Evolutionary conservation across 345 rosid species (phyloP).

Genomic region (Gynandropsis gynandra): DNA sequence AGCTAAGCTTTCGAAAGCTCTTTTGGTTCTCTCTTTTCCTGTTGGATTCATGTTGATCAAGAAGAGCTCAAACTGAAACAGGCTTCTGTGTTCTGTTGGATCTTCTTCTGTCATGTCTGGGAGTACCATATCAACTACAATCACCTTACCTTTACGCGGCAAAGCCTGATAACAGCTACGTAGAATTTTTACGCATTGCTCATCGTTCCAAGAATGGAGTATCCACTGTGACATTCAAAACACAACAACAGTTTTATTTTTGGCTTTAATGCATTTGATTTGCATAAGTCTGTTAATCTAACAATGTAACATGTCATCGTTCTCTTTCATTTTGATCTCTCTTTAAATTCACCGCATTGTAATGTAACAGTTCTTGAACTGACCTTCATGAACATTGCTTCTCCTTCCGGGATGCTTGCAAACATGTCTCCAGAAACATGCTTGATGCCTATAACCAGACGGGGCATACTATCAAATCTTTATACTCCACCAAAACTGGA

Average conservation of each 20-base stretch:
- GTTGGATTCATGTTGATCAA: conserved; percentile 28
- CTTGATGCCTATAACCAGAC: conserved; percentile 26
- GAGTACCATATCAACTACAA: conserved; percentile 37
- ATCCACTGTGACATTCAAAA: conserved; percentile 33
- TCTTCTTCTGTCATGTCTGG: conserved; percentile 30
- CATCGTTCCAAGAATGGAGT: conserved; percentile 35
- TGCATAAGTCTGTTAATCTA: neutral
- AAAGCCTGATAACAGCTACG: conserved; percentile 35
- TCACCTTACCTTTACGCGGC: conserved; percentile 38
- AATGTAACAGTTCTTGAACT: neutral
- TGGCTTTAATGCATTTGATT: too few species aligned
- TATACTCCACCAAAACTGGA: neutral
- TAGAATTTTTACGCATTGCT: conserved; percentile 40
- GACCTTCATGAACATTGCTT: conserved; percentile 71
- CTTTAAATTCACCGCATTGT: too few species aligned
- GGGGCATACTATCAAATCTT: neutral
- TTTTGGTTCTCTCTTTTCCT: conserved; percentile 40
- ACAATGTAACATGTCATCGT: too few species aligned
- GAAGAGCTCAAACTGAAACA: conserved; percentile 35
- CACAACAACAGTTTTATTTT: neutral
- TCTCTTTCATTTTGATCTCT: too few species aligned
- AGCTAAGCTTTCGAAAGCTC: conserved; percentile 33
- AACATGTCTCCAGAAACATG: conserved; percentile 43
- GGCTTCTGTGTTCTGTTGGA: conserved; percentile 19
- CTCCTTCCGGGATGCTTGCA: conserved; percentile 43